Evolutionary conservation across 306 rosid genomes (phyloP), one percentile per base, ranked within the genome.

Genomic region (Urtica urens): DNA sequence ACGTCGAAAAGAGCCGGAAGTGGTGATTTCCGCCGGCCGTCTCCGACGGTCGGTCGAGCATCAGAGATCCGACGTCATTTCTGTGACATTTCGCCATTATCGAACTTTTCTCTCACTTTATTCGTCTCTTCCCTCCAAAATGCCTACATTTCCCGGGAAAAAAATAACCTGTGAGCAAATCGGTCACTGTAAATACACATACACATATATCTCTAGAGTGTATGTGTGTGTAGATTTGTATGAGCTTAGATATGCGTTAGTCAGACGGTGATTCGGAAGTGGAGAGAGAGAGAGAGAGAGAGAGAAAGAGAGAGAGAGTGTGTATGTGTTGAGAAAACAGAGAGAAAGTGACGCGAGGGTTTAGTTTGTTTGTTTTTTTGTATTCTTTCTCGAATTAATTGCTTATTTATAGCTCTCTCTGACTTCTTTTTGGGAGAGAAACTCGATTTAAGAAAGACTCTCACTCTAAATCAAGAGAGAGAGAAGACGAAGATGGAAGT

Each of bases 71-170:
- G 50, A 52, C 73, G 66, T 67, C 46, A 77, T 63, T 79, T 38
- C 81, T 72, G 56, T 73, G 80, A 72, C 71, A 82, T 68, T 73
- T 67, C 15, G 96, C 87, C 99, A 92, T 90, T 30, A n/a, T n/a
- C n/a, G n/a, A n/a, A n/a, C n/a, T n/a, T n/a, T n/a, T n/a, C n/a
- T n/a, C n/a, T n/a, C n/a, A n/a, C n/a, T n/a, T n/a, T n/a, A n/a
- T n/a, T n/a, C n/a, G n/a, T n/a, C n/a, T 49, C 39, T 20, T 23
- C 8, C 23, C 18, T 63, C 52, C 64, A 65, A 59, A 14, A 35
- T 59, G 49, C 76, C 78, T 67, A 72, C 81, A 74, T 66, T 77
- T 67, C 77, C 39, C 23, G 55, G 53, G 61, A 53, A 60, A 35
- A n/a, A n/a, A n/a, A n/a, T n/a, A n/a, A 35, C n/a, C 40, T 3